phyloP scores from a whole-genome alignment of 805 yeast genomes.

The Metschnikowia gruessii region DNA sequence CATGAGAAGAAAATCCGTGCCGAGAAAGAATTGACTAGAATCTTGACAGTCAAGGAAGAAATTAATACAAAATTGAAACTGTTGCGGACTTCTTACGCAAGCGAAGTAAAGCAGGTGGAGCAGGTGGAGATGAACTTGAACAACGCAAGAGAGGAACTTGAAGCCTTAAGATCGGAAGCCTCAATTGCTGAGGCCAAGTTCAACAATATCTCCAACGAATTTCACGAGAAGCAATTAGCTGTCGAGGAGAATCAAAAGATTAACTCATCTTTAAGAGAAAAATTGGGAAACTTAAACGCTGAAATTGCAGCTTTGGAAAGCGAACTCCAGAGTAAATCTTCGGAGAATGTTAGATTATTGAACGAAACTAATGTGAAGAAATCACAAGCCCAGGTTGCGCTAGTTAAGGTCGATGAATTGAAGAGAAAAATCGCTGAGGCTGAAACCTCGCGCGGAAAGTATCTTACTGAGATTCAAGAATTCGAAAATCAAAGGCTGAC shows the following conservation, averaged over 20 bases:
- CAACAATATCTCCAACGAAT: constrained; percentile 64
- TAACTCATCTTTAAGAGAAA: constrained; percentile 64
- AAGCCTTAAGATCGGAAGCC: constrained; percentile 65
- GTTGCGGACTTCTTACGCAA: constrained; percentile 69
- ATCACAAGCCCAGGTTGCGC: constrained; percentile 66
- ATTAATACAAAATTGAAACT: constrained; percentile 68
- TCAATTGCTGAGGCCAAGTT: constrained; percentile 75
- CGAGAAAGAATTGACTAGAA: constrained; percentile 70
- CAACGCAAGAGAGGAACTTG: constrained; percentile 64
- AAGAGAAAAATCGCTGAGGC: constrained; percentile 28
- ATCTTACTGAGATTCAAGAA: constrained; percentile 24
- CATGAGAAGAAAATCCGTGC: constrained; percentile 72
- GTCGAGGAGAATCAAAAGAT: constrained; percentile 68
- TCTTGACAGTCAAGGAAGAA: constrained; percentile 63
- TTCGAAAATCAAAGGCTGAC: constrained; percentile 18
- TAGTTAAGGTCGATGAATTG: constrained; percentile 45
- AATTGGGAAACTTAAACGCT: constrained; percentile 61
- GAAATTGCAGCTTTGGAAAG: constrained; percentile 59
- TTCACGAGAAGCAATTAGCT: constrained; percentile 56
- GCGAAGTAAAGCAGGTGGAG: constrained; percentile 72
- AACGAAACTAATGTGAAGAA: constrained; percentile 63
- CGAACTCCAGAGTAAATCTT: constrained; percentile 50
- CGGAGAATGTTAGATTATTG: constrained; percentile 58
- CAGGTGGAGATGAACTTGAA: constrained; percentile 63
- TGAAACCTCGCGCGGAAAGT: constrained; percentile 23